Evolutionary conservation across 179 eudicot species (phyloP).

Genomic region (Beta lomatogona): DNA sequence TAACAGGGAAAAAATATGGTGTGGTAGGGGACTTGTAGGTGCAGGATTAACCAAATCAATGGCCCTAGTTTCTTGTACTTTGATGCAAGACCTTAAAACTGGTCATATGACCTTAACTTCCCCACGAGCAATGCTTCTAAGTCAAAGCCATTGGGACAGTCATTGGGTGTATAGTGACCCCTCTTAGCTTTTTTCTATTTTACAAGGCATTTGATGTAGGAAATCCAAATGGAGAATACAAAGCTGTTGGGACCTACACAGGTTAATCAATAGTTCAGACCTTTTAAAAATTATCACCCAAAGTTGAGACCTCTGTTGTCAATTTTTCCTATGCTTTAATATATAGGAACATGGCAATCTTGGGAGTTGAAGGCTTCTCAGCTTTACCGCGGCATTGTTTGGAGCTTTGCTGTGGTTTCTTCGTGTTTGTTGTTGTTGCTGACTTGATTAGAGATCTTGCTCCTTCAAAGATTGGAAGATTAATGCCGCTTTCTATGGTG

Average conservation of each 20-base stretch:
- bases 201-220: conserved; percentile 81
- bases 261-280: too few species aligned
- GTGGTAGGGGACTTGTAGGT: conserved; percentile 63
- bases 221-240: conserved; percentile 66
- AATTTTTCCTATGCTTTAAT: conserved; percentile 70
- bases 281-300: too few species aligned
- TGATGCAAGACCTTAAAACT: conserved; percentile 82
- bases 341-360: conserved; percentile 71
- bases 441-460: conserved; percentile 57
- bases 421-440: conserved; percentile 48
- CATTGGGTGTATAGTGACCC: conserved; percentile 66
- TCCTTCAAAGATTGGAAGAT: conserved; percentile 48
- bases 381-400: conserved; percentile 71
- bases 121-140: conserved; percentile 70
- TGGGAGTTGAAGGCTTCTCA: conserved; percentile 76
- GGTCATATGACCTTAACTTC: conserved; percentile 72
- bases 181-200: conserved; percentile 65
- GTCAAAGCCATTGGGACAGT: conserved; percentile 74
- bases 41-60: conserved; percentile 67
- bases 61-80: conserved; percentile 50
- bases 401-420: conserved; percentile 65
- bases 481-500: conserved; percentile 72
- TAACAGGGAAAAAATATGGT: conserved; percentile 58
- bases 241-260: too few species aligned
- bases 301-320: too few species aligned